Conservation (phyloP, 768 basidiomycete species). For the Phylloporus sp. region DNA sequence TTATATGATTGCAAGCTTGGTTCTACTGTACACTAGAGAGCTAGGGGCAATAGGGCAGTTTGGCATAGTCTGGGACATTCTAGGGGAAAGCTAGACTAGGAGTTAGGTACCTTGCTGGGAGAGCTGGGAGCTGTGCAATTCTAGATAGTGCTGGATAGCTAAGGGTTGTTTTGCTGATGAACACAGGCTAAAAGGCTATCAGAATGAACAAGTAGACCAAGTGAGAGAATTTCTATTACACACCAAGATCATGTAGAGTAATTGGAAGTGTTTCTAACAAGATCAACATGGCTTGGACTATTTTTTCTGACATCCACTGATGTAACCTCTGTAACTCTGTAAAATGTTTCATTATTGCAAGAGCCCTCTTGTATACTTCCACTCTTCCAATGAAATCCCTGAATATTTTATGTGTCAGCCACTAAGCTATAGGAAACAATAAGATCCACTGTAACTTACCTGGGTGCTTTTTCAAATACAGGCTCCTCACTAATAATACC, state of each 20-base stretch:
- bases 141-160: background rate
- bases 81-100: too few species aligned
- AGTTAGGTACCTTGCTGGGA: background rate
- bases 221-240: slow-evolving; percentile 12
- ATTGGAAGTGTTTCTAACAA: slow-evolving; percentile 56
- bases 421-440: background rate
- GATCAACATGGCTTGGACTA: slow-evolving; percentile 40
- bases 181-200: slow-evolving; percentile 52
- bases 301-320: slow-evolving; percentile 50
- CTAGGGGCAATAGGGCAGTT: too few species aligned
- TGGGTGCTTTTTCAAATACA: slow-evolving; percentile 54
- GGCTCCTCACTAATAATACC: slow-evolving; percentile 50
- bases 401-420: background rate
- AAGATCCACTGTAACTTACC: slow-evolving; percentile 32
- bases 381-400: slow-evolving; percentile 58
- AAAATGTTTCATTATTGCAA: slow-evolving; percentile 52
- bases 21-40: too few species aligned
- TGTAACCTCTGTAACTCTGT: slow-evolving; percentile 55
- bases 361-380: slow-evolving; percentile 53
- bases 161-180: background rate
- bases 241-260: slow-evolving; percentile 36
- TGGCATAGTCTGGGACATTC: background rate
- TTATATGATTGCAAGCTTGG: too few species aligned
- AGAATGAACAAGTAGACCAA: slow-evolving; percentile 19
- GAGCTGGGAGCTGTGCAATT: background rate